A percentile compares a stretch with the other conserved stretches of the same genome.
phyloP scores from a whole-genome alignment of 23 red algal genomes.

The Chondrus crispus region DNA sequence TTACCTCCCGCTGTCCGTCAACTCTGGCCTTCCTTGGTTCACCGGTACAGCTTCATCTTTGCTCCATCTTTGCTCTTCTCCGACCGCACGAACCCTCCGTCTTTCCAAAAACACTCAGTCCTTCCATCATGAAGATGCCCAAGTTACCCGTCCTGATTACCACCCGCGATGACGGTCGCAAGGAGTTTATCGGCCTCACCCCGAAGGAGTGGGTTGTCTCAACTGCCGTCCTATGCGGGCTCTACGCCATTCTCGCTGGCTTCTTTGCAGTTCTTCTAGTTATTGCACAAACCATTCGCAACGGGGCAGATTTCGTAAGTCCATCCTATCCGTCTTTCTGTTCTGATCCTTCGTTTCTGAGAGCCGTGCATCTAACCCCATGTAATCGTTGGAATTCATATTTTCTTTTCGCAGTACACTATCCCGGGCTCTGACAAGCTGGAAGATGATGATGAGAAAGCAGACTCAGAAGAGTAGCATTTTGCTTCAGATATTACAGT shows the following conservation, averaged over 20 bases:
- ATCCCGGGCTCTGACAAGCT: slow-evolving; percentile 19
- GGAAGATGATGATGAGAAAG: background rate
- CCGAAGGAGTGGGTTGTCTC: slow-evolving; percentile 38
- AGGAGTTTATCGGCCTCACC: slow-evolving; percentile 59
- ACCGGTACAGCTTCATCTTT: too few relatives aligned
- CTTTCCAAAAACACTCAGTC: background rate
- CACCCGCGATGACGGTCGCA: slow-evolving; percentile 36
- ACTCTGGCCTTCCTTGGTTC: too few relatives aligned
- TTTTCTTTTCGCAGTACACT: background rate
- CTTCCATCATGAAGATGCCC: slow-evolving; percentile 50
- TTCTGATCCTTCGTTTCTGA: background rate
- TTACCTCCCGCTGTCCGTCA: too few relatives aligned
- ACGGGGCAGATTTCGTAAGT: slow-evolving; percentile 42
- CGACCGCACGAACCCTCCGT: background rate
- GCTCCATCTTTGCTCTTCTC: too few relatives aligned
- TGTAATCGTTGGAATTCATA: too few relatives aligned
- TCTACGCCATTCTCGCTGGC: slow-evolving; percentile 55
- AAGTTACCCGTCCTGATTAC: slow-evolving; percentile 55
- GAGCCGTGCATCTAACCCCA: background rate
- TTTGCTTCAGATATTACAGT: too few relatives aligned
- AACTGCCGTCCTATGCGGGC: slow-evolving; percentile 20
- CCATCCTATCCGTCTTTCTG: background rate
- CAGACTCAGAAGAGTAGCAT: too few relatives aligned
- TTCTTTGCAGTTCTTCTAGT: slow-evolving; percentile 35
- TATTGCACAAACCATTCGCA: slow-evolving; percentile 50